phyloP scores from a whole-genome alignment of 768 basidiomycete species.

The Ephemerocybe angulata region DNA sequence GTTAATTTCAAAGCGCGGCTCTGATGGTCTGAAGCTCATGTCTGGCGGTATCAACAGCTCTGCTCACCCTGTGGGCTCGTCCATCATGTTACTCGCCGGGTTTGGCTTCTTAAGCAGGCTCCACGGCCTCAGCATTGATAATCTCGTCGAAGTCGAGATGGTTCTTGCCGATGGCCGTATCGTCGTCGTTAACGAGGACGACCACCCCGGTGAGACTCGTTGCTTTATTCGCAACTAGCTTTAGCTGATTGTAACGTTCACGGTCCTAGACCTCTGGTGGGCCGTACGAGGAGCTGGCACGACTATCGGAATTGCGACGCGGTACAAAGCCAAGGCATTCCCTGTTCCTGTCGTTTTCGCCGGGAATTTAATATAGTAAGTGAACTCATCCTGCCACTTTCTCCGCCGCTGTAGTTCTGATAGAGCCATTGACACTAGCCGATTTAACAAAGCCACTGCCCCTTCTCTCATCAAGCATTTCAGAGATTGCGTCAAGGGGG shows the following conservation, averaged over 20 bases:
- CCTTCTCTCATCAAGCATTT: conserved; percentile 88
- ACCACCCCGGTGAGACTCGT: conserved; percentile 54
- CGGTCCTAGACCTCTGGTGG: conserved; percentile 75
- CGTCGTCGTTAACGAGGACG: conserved; percentile 67
- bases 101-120: conserved; percentile 85
- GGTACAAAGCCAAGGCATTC: conserved; percentile 87
- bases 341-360: conserved; percentile 90
- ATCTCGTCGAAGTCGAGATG: conserved; percentile 87
- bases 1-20: conserved; percentile 22
- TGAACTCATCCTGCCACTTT: conserved; percentile 6
- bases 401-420: conserved; percentile 1
- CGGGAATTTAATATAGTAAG: conserved; percentile 89
- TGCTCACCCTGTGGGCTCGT: conserved; percentile 76
- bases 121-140: conserved; percentile 85
- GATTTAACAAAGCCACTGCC: conserved; percentile 83
- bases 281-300: conserved; percentile 82
- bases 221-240: not conserved
- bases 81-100: conserved; percentile 80
- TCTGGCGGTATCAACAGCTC: conserved; percentile 39
- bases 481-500: conserved; percentile 88
- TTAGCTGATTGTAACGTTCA: not conserved
- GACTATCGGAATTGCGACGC: conserved; percentile 77
- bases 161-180: conserved; percentile 90
- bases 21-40: conserved; percentile 1
- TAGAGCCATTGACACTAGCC: conserved; percentile 41